Evolutionary conservation across 169 alveolate species (phyloP), one percentile per base, ranked within the genome.

Genomic region (Plasmodium reichenowi): DNA sequence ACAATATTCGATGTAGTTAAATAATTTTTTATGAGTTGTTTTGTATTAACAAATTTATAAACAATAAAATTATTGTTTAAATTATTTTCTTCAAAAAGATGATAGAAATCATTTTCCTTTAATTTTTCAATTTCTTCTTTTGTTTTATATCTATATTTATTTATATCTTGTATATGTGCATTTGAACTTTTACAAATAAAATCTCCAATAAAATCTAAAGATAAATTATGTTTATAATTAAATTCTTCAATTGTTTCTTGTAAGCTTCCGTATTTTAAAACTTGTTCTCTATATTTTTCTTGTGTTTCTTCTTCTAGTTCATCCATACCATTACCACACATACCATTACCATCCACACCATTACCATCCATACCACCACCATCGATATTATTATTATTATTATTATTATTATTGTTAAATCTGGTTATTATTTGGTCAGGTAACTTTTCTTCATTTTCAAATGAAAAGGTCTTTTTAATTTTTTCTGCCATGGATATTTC

Each of bases 401-500:
- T 74, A 43, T 8, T 13, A 4, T 32, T 32, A 0, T 32, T 32
- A 8, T 32, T 32, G 8, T 32, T 32, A 6, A 32, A 32, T 32
- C 8, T 32, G 5, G 12, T 64, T 2, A 48, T 43, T 3, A 78
- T 32, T 5, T 8, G 24, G 29, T 67, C 78, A 9, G 89, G 89
- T 29, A n/a, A n/a, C 12, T 22, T 47, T n/a, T 78, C 80, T 13
- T 67, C 91, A 8, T 60, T 47, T 26, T 83, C 91, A 20, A 83
- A 48, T 43, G 38, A 24, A 45, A 83, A 67, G 17, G 45, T 83
- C 10, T 54, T 66, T 22, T 6, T 48, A 10, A 83, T 26, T 13
- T 66, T 83, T 26, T 83, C 91, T 4, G 91, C 91, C 91, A 83
- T 83, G 0, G 85, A 20, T 17, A 83, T 83, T 58, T 83, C 85